Conservation (phyloP, 2,329 filamentous ascomycete genomes). For the Microcyclospora tardicrescens region DNA sequence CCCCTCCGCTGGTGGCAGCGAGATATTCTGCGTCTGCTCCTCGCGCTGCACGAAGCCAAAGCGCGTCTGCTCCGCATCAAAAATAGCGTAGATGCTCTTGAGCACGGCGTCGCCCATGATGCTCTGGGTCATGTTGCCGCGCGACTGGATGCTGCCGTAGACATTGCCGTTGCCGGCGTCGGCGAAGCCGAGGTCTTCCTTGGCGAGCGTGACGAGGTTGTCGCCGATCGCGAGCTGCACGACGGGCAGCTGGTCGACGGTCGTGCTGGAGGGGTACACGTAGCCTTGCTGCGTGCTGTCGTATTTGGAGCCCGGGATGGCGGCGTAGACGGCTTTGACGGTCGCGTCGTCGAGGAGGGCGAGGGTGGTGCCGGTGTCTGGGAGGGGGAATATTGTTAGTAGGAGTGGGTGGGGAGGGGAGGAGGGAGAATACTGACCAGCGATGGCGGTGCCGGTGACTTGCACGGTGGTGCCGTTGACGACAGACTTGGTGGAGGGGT, state of each 20-base stretch:
- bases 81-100: slow-evolving; percentile 53
- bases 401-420: too few relatives aligned
- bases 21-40: not conserved
- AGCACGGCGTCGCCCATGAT: slow-evolving; percentile 53
- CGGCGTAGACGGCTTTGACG: slow-evolving; percentile 49
- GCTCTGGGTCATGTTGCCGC: slow-evolving; percentile 46
- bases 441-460: slow-evolving; percentile 52
- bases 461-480: slow-evolving; percentile 44
- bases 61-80: slow-evolving; percentile 46
- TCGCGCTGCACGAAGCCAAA: slow-evolving; percentile 44
- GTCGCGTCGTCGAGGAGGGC: slow-evolving; percentile 49
- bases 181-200: slow-evolving; percentile 49
- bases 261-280: slow-evolving; percentile 44
- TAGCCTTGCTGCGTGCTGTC: slow-evolving; percentile 48
- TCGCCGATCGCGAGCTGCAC: slow-evolving; percentile 52
- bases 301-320: slow-evolving; percentile 47
- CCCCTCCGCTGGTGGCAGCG: not conserved
- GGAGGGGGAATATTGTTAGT: too few relatives aligned
- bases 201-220: slow-evolving; percentile 47
- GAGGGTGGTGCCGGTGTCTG: slow-evolving; percentile 55
- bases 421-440: slow-evolving; percentile 24
- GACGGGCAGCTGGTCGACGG: slow-evolving; percentile 42
- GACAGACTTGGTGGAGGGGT: slow-evolving; percentile 43
- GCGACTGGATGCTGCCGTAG: slow-evolving; percentile 54
- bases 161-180: slow-evolving; percentile 41